phyloP scores from a whole-genome alignment of 1,139 yeast species.

The Starmera stellimalicola region DNA sequence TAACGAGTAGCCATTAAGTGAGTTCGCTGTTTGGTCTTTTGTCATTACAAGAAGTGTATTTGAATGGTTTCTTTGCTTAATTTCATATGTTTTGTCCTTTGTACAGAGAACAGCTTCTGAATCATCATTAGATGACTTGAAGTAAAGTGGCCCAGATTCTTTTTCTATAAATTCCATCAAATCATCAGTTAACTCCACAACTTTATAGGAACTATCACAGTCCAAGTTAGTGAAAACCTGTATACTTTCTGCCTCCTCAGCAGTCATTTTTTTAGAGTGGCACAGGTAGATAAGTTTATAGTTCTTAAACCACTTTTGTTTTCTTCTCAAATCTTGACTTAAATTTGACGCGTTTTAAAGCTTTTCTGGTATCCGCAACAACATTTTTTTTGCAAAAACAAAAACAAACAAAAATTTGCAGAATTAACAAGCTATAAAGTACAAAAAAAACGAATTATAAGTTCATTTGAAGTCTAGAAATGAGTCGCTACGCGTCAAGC shows the following conservation, averaged over 20 bases:
- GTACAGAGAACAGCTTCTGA: constrained; percentile 59
- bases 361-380: too few relatives aligned
- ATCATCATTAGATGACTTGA: constrained; percentile 37
- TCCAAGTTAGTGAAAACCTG: constrained; percentile 19
- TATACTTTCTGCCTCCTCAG: constrained; percentile 6
- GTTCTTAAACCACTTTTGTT: too few relatives aligned
- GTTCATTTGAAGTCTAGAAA: too few relatives aligned
- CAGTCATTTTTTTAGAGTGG: too few relatives aligned
- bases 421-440: too few relatives aligned
- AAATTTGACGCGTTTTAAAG: too few relatives aligned
- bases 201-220: constrained; percentile 33
- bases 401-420: too few relatives aligned
- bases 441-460: too few relatives aligned
- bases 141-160: constrained; percentile 25
- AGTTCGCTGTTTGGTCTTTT: constrained; percentile 14
- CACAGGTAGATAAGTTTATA: too few relatives aligned
- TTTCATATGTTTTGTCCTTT: constrained; percentile 43
- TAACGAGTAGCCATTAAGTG: constrained; percentile 32
- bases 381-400: too few relatives aligned
- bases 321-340: too few relatives aligned
- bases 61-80: constrained; percentile 80
- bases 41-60: constrained; percentile 59
- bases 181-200: constrained; percentile 54
- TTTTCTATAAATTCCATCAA: constrained; percentile 34
- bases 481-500: constrained; percentile 1